Evolutionary conservation across 2,329 filamentous ascomycete genomes (phyloP).

Genomic region (Metarhizium humberi): DNA sequence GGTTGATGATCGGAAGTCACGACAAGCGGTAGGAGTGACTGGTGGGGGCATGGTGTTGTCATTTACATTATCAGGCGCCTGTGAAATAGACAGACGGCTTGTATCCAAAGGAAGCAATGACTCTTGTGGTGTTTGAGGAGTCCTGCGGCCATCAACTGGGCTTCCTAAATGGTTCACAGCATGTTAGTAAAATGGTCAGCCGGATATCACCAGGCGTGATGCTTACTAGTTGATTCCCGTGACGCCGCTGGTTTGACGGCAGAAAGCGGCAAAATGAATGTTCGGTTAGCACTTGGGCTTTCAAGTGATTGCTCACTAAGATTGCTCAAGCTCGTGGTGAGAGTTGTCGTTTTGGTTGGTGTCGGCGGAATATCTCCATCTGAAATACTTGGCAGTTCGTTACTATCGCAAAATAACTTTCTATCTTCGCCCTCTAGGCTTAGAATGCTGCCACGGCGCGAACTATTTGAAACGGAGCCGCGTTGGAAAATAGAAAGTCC

Average conservation of each 20-base stretch:
- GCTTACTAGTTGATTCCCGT: conserved; percentile 38
- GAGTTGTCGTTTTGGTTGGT: conserved; percentile 64
- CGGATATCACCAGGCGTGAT: background rate
- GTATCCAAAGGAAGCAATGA: conserved; percentile 67
- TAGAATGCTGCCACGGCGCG: conserved; percentile 59
- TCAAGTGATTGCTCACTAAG: conserved; percentile 30
- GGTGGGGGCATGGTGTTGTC: conserved; percentile 40
- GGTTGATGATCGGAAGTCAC: conserved; percentile 42
- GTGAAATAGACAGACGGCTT: conserved; percentile 75
- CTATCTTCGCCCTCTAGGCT: conserved; percentile 74
- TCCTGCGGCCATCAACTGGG: conserved; percentile 48
- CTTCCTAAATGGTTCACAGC: conserved; percentile 43
- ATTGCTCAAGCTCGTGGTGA: conserved; percentile 31
- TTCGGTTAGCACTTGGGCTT: conserved; percentile 38
- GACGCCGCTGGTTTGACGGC: conserved; percentile 24
- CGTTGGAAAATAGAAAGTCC: conserved; percentile 59
- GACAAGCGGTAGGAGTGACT: conserved; percentile 68
- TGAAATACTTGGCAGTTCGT: conserved; percentile 16
- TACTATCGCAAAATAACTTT: conserved; percentile 29
- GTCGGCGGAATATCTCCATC: conserved; percentile 75
- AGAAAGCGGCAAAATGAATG: conserved; percentile 32
- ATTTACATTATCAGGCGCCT: conserved; percentile 30
- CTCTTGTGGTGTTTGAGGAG: conserved; percentile 74
- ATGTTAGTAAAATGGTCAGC: conserved; percentile 35
- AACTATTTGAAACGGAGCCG: conserved; percentile 35